Evolutionary conservation across 2,329 filamentous ascomycete genomes (phyloP), one percentile per base, ranked within the genome.

Genomic region (Monilinia laxa): DNA sequence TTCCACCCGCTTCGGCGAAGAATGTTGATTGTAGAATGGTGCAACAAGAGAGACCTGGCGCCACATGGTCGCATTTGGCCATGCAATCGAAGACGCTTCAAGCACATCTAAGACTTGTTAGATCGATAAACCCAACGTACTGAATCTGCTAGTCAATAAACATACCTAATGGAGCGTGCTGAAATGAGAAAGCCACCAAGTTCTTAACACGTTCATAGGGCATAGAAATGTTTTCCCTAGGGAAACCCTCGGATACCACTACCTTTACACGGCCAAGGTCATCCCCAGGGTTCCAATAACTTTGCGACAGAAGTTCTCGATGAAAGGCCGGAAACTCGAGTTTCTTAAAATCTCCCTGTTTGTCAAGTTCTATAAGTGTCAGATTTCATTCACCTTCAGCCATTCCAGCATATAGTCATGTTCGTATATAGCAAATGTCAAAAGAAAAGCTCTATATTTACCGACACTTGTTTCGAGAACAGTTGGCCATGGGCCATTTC

Each of bases 101-200:
- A 96, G 83, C 31, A 93, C 81, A 53, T 90, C 92, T 92, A 54
- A 28, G 10, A 35, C 42, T 18, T 31, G 52, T 65, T 40, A 68
- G 4, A 59, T 35, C 14, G 23, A 52, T 18, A 51, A 28, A 38
- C 25, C 45, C 49, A 63, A 51, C 11, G 31, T 31, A 5, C 54
- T 38, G 9, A 25, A 47, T 51, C 23, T 0, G 40, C 45, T 23
- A 42, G 35, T 23, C 35, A 25, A 9, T 10, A 49, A 38, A 78
- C 82, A 71, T 80, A 94, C 92, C 84, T 65, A 90, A 79, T 0
- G 92, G 92, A 45, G 90, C 92, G 80, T 95, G 91, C 74, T 95
- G 91, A 73, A 96, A 96, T 0, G 92, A 89, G 77, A 96, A 95
- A 18, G 85, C 85, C 31, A 93, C 85, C 55, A 92, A 78, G 73